Evolutionary conservation across 768 basidiomycete genomes (phyloP), one percentile per base, ranked within the genome.

Genomic region (Tylopilus balloui): DNA sequence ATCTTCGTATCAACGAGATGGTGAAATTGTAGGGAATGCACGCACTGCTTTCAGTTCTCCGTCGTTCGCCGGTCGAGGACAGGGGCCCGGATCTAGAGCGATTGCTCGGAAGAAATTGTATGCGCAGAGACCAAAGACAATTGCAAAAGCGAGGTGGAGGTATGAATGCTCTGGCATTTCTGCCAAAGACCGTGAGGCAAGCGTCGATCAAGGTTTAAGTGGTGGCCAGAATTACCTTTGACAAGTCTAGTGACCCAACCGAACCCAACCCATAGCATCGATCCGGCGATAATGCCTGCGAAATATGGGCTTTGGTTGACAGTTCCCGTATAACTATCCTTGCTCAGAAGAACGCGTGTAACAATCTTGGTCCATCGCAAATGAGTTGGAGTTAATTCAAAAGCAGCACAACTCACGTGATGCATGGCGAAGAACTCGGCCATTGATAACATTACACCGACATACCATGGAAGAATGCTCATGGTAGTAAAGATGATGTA

Each of bases 341-440:
- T 84, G 67, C 90, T 91, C 38, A 95, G 75, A 6, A 96, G 74
- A 6, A 92, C 89, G 14, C 88, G 86, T 7, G 87, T 89, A 46
- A 92, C 88, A 65, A 88, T 79, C 86, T 87, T 60, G 25, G 19
- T 12, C n/a, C 9, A 51, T 44, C 24, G 54, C 47, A 53, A 62
- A 39, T 56, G 23, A 48, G 17, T 7, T n/a, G 15, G 38, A 27
- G 11, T n/a, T 17, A 3, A 42, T 35, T 4, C 23, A 20, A 36
- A 19, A 38, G 10, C 29, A 11, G n/a, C 21, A n/a, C 5, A 40
- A 74, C 86, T 54, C 66, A 93, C 90, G 61, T 96, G 88, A 61
- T 97, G 95, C 88, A 95, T 89, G 40, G 80, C 88, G 58, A 91
- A 95, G 69, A 92, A 91, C 60, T 92, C 83, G 0, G 87, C 91